phyloP scores from a whole-genome alignment of 768 basidiomycete genomes.

The Sistotremastrum suecicum region DNA sequence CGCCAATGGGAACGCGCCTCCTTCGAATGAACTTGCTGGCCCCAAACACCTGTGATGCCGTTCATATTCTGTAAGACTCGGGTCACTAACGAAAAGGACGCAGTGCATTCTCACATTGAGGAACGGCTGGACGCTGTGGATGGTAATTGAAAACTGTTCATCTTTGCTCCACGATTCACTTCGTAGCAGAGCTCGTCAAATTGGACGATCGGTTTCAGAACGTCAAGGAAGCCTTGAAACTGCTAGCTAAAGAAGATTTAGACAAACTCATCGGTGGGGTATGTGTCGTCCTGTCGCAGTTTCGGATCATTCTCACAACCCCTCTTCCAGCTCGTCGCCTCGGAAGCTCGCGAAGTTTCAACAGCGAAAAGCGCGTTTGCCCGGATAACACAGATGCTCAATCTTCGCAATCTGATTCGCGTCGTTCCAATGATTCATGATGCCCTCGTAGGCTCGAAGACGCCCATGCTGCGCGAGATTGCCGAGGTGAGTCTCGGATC shows the following conservation, averaged over 20 bases:
- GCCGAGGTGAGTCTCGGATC: slow-evolving; percentile 28
- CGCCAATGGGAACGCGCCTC: slow-evolving; percentile 79
- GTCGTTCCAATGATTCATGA: slow-evolving; percentile 48
- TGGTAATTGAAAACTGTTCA: slow-evolving; percentile 30
- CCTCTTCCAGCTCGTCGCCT: slow-evolving; percentile 44
- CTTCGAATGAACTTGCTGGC: slow-evolving; percentile 71
- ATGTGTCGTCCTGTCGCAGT: slow-evolving; percentile 6
- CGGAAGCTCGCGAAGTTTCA: slow-evolving; percentile 39
- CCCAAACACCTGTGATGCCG: slow-evolving; percentile 38
- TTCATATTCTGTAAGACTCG: background rate
- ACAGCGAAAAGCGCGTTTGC: slow-evolving; percentile 50
- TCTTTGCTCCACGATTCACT: background rate
- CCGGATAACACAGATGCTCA: slow-evolving; percentile 67
- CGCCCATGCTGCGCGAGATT: slow-evolving; percentile 49
- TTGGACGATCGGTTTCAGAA: slow-evolving; percentile 61
- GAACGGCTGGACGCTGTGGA: slow-evolving; percentile 79
- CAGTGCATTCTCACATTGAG: slow-evolving; percentile 53
- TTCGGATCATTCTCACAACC: background rate
- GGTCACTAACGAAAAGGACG: slow-evolving; percentile 2
- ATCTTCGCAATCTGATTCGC: slow-evolving; percentile 57
- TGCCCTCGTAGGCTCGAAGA: slow-evolving; percentile 42
- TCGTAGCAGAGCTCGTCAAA: slow-evolving; percentile 50
- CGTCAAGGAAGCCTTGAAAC: slow-evolving; percentile 52
- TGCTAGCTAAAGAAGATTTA: slow-evolving; percentile 69
- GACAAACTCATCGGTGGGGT: slow-evolving; percentile 75